Evolutionary conservation across 2,329 filamentous ascomycete genomes (phyloP), one percentile per base, ranked within the genome.

Genomic region (Calonectria pauciramosa): DNA sequence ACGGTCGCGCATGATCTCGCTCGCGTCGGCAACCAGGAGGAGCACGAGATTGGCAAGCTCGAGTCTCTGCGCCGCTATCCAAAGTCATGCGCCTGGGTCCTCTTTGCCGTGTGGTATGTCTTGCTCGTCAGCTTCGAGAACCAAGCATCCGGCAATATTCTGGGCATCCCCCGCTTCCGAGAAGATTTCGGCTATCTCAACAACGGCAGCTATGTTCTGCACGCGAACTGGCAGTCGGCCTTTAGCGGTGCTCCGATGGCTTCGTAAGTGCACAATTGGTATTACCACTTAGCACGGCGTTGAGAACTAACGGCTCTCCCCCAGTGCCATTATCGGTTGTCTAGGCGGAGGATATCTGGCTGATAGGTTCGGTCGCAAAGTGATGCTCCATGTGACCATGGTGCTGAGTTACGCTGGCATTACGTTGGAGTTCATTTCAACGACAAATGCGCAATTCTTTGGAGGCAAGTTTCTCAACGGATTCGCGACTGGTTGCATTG

Each of bases 141-240:
- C 71, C 85, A 87, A 74, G 86, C 86, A 30, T 79, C 83, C 3
- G 85, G 86, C 5, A 85, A 80, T 65, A 83, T 87, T 26, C 81
- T 88, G 47, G 83, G 85, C 30, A 86, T 88, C n/a, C 87, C 87
- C 2, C 73, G 86, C 67, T 88, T 88, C 76, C 82, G 86, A 41
- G 83, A 88, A 71, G 86, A 88, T 74, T 88, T 88, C 77, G 87
- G 86, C 0, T 76, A 82, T 51, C 68, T 77, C 6, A 86, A 81
- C 65, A 80, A 83, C 0, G 84, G 81, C 0, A 79, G 78, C 66
- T 88, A 85, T 79, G 85, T 87, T 7, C 77, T 88, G 9, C 78
- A 84, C 14, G 83, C 86, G 2, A 82, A 84, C 14, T 89, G 87
- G 87, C 86, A 88, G 76, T 83, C 82, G 26, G 86, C 87, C 5